Evolutionary conservation across 371 early-diverging fungal species (phyloP).

Genomic region (Actinomucor elegans): DNA sequence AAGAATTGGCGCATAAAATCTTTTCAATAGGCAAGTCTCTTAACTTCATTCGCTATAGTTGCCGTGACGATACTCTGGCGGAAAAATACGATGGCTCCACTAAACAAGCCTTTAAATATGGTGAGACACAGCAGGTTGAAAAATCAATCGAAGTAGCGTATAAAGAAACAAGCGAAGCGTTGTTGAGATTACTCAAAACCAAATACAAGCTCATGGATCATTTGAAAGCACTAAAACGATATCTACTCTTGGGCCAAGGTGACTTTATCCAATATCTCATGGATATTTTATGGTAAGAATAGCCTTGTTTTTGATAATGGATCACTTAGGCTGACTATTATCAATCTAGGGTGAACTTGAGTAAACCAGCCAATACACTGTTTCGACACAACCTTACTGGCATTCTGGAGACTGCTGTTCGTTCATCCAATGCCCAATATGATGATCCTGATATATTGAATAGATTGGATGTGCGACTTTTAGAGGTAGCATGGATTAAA

Average conservation of each 20-base stretch:
- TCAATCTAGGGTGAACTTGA: constrained; percentile 58
- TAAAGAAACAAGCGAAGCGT: constrained; percentile 63
- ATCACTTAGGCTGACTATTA: background rate
- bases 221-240: constrained; percentile 82
- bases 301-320: too few species aligned
- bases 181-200: constrained; percentile 71
- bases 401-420: constrained; percentile 80
- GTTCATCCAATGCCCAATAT: constrained; percentile 90
- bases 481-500: constrained; percentile 43
- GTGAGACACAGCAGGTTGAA: constrained; percentile 71
- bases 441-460: constrained; percentile 79
- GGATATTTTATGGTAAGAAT: constrained; percentile 75
- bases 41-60: constrained; percentile 88
- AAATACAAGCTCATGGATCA: constrained; percentile 86
- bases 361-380: constrained; percentile 73
- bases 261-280: constrained; percentile 91
- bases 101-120: constrained; percentile 60
- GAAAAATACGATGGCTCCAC: constrained; percentile 21
- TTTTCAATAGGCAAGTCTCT: constrained; percentile 92
- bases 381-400: constrained; percentile 90
- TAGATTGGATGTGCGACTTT: constrained; percentile 76
- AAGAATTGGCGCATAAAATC: constrained; percentile 84
- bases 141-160: constrained; percentile 77
- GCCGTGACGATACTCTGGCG: constrained; percentile 62
- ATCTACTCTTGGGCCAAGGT: constrained; percentile 93